Evolutionary conservation across 768 basidiomycete species (phyloP).

Genomic region (Podaxis sp.): DNA sequence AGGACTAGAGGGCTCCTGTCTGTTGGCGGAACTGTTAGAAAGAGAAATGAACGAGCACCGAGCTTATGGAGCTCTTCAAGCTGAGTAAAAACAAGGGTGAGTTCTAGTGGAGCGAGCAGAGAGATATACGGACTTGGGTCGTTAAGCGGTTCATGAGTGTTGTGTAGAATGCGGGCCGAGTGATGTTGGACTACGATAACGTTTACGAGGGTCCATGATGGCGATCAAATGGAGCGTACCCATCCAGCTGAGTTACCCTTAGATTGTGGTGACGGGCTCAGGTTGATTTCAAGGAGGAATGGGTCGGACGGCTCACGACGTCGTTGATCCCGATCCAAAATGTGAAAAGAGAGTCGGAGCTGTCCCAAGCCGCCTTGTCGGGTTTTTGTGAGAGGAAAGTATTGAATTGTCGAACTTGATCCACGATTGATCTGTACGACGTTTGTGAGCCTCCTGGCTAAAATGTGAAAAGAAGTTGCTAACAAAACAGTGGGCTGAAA

Average conservation of each 20-base stretch:
- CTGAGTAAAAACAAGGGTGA: slow-evolving; percentile 24
- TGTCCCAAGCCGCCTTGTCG: slow-evolving; percentile 46
- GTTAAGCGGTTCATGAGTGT: slow-evolving; percentile 34
- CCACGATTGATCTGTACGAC: slow-evolving; percentile 41
- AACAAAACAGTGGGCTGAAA: slow-evolving; percentile 46
- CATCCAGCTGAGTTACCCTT: slow-evolving; percentile 51
- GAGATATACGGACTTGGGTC: slow-evolving; percentile 28
- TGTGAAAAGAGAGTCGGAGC: slow-evolving; percentile 54
- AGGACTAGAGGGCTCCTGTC: slow-evolving; percentile 50
- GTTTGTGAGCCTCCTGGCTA: not conserved
- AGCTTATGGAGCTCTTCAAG: slow-evolving; percentile 45
- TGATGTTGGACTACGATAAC: slow-evolving; percentile 33
- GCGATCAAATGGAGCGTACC: slow-evolving; percentile 28
- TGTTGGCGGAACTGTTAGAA: slow-evolving; percentile 63
- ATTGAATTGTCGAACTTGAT: slow-evolving; percentile 60
- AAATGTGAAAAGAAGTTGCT: not conserved
- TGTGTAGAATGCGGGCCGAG: slow-evolving; percentile 33
- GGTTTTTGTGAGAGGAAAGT: slow-evolving; percentile 42
- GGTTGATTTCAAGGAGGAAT: not conserved
- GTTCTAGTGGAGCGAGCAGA: not conserved
- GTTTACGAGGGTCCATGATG: not conserved
- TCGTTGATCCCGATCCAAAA: slow-evolving; percentile 73
- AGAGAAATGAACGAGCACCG: slow-evolving; percentile 61
- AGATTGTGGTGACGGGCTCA: slow-evolving; percentile 13
- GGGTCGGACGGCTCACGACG: slow-evolving; percentile 37